A percentile compares a stretch with the other conserved stretches of the same genome.
Conservation (phyloP, 768 basidiomycete genomes). For the Flagelloscypha sp. region DNA sequence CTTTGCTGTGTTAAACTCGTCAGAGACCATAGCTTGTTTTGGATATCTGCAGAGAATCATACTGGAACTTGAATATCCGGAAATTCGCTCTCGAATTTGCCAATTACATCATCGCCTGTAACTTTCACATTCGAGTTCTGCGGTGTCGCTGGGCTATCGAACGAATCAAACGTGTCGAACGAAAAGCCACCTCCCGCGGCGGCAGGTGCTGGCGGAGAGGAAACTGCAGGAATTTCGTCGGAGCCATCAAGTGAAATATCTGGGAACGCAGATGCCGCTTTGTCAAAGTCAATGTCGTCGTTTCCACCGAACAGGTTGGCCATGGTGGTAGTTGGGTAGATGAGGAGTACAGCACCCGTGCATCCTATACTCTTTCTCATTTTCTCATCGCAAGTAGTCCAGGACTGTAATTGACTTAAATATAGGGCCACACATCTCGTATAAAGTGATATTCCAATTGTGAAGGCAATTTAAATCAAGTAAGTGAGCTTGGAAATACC, state of each 20-base stretch:
- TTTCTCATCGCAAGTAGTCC: too few relatives aligned
- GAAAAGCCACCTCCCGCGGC: slow-evolving; percentile 43
- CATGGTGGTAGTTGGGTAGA: slow-evolving; percentile 7
- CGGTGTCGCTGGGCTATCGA: slow-evolving; percentile 39
- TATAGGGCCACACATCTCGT: too few relatives aligned
- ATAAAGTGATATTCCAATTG: too few relatives aligned
- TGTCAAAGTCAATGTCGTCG: slow-evolving; percentile 74
- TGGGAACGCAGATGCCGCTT: slow-evolving; percentile 76
- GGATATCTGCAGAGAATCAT: slow-evolving; percentile 12
- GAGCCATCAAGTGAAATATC: slow-evolving; percentile 72
- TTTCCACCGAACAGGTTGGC: slow-evolving; percentile 17
- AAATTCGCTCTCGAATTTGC: slow-evolving; percentile 80
- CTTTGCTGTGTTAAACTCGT: slow-evolving; percentile 18
- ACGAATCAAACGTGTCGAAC: slow-evolving; percentile 63
- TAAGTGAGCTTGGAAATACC: too few relatives aligned
- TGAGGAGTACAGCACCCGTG: too few relatives aligned
- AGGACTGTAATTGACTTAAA: too few relatives aligned
- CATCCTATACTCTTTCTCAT: too few relatives aligned
- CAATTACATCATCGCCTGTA: slow-evolving; percentile 79
- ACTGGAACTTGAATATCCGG: slow-evolving; percentile 63
- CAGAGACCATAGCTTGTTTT: slow-evolving; percentile 26
- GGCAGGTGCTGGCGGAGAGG: slow-evolving; percentile 24
- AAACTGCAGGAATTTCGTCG: slow-evolving; percentile 40
- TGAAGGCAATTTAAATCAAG: too few relatives aligned
- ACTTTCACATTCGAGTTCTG: slow-evolving; percentile 57